Conservation (phyloP, 495 filamentous ascomycete genomes). For the Trichoderma orchidacearum region DNA sequence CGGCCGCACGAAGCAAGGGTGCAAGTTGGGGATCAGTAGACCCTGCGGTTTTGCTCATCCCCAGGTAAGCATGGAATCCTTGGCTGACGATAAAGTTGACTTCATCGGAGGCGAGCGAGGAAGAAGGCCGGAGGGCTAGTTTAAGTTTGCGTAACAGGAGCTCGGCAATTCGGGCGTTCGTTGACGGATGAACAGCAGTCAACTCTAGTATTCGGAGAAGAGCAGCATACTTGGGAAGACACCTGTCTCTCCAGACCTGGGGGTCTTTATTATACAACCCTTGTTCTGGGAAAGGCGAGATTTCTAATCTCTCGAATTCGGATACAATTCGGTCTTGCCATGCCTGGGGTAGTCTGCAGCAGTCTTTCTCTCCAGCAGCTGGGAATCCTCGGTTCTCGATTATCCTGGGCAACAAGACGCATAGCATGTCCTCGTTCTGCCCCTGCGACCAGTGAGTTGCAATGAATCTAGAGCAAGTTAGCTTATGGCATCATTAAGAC, state of each 20-base stretch:
- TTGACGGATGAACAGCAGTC: constrained; percentile 37
- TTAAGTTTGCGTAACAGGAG: constrained; percentile 41
- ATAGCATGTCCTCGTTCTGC: constrained; percentile 51
- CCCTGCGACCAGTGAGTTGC: constrained; percentile 52
- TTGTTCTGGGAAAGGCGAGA: constrained; percentile 42
- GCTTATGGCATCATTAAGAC: too few relatives aligned
- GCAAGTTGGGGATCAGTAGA: constrained; percentile 40
- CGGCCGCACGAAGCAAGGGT: constrained; percentile 44
- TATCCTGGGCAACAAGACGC: constrained; percentile 55
- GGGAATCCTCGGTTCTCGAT: constrained; percentile 38
- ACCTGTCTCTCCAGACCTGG: constrained; percentile 39
- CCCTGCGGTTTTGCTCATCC: constrained; percentile 31
- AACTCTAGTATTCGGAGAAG: constrained; percentile 33
- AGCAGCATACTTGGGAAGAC: constrained; percentile 41
- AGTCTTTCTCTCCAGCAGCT: constrained; percentile 33
- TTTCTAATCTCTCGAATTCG: constrained; percentile 42
- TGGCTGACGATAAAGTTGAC: constrained; percentile 42
- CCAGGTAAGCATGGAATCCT: constrained; percentile 39
- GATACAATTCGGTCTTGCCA: constrained; percentile 58
- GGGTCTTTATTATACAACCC: constrained; percentile 35
- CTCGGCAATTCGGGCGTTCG: constrained; percentile 38
- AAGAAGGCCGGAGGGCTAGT: constrained; percentile 40
- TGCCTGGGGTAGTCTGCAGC: constrained; percentile 45
- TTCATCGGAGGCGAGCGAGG: constrained; percentile 38
- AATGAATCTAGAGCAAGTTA: constrained; percentile 44